Evolutionary conservation across 192 early-diverging fungal species (phyloP).

Genomic region (Phlyctochytrium bullatum): DNA sequence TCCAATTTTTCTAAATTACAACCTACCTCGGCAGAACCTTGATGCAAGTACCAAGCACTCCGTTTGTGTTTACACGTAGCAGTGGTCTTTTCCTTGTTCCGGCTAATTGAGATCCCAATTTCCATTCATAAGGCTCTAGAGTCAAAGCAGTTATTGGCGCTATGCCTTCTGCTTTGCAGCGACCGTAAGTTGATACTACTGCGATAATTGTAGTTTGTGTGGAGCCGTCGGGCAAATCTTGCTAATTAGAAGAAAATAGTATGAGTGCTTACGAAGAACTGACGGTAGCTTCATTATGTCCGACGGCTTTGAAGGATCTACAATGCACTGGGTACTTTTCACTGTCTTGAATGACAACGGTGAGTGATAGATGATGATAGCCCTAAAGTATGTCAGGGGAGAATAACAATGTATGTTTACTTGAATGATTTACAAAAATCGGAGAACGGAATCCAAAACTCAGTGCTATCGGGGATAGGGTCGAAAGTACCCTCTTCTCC

Average conservation of each 20-base stretch:
- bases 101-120: slow-evolving; percentile 15
- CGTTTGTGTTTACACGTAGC: slow-evolving; percentile 42
- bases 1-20: not conserved
- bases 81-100: slow-evolving; percentile 7
- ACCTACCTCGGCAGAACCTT: slow-evolving; percentile 36
- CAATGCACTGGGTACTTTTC: slow-evolving; percentile 36
- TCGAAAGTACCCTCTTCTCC: slow-evolving; percentile 29
- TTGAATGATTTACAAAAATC: slow-evolving; percentile 38
- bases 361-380: slow-evolving; percentile 44
- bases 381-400: slow-evolving; percentile 11
- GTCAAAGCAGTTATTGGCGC: slow-evolving; percentile 30
- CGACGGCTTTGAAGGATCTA: slow-evolving; percentile 42
- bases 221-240: slow-evolving; percentile 42
- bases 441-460: slow-evolving; percentile 30
- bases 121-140: slow-evolving; percentile 51
- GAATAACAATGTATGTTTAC: slow-evolving; percentile 28
- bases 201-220: slow-evolving; percentile 32
- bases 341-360: slow-evolving; percentile 45
- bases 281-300: slow-evolving; percentile 44
- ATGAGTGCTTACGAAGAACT: slow-evolving; percentile 36
- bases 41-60: slow-evolving; percentile 28
- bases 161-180: slow-evolving; percentile 28
- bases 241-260: not conserved
- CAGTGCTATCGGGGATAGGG: slow-evolving; percentile 25
- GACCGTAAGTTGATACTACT: slow-evolving; percentile 41